phyloP scores from a whole-genome alignment of 2,329 filamentous ascomycete genomes.

The Pyrenophora seminiperda region DNA sequence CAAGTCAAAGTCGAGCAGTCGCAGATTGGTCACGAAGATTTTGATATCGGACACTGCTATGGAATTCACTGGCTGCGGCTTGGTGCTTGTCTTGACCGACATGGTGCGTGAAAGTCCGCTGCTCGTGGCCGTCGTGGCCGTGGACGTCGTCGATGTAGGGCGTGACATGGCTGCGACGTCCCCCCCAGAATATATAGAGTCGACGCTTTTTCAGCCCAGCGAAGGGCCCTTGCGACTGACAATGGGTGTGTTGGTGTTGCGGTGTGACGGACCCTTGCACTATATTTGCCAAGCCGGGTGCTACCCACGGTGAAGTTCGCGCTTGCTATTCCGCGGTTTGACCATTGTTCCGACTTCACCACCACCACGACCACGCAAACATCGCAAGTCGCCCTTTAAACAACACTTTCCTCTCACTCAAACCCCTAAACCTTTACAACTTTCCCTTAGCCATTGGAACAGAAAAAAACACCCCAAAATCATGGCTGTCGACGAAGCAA shows the following conservation, averaged over 20 bases:
- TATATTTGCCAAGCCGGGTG: conserved; percentile 24
- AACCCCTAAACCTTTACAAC: neutral
- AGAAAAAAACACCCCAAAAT: conserved; percentile 17
- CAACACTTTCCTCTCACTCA: neutral
- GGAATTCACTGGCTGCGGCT: conserved; percentile 26
- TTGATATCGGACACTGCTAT: conserved; percentile 36
- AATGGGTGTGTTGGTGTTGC: conserved; percentile 16
- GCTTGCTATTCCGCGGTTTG: conserved; percentile 48
- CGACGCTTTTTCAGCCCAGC: neutral
- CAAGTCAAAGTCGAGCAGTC: conserved; percentile 78
- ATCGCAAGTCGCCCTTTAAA: conserved; percentile 2
- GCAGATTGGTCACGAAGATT: conserved; percentile 82
- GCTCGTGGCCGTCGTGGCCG: conserved; percentile 23
- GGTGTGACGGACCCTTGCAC: conserved; percentile 16
- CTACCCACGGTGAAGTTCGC: conserved; percentile 47
- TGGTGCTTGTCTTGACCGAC: conserved; percentile 42
- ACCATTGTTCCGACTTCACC: conserved; percentile 9
- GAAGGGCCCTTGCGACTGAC: neutral
- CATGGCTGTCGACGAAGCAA: conserved; percentile 44
- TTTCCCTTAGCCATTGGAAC: neutral
- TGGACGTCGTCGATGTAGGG: conserved; percentile 30
- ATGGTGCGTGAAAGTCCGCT: conserved; percentile 33
- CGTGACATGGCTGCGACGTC: conserved; percentile 38
- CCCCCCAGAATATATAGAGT: neutral
- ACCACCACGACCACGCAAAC: conserved; percentile 12